Evolutionary conservation across 176 grass and related monocot species (phyloP), one percentile per base, ranked within the genome.

Genomic region (Cocos nucifera): DNA sequence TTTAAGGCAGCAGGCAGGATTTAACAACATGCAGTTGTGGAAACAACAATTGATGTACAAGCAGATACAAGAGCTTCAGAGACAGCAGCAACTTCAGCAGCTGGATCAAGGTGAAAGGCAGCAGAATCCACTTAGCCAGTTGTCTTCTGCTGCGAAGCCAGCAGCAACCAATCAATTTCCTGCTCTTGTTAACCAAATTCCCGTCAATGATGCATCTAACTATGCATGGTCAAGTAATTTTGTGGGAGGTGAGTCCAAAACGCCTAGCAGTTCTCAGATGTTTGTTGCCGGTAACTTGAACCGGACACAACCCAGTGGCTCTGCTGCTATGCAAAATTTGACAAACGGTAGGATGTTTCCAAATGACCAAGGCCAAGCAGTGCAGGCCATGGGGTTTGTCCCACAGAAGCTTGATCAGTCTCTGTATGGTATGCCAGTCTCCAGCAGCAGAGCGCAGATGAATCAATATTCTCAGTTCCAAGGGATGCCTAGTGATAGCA

Each of bases 31-130:
- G 69, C 76, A 77, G 58, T 63, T 69, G 19, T 80, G 73, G 77
- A 77, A 77, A 49, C 77, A 77, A 22, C 61, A 80, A 18, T 63
- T 85, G 72, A 61, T 79, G 35, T 56, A 71, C 50, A 79, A 53
- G 60, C 67, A 65, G 30, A 27, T 79, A 49, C 65, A 79, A 67
- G 60, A 75, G 48, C 57, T 71, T 52, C 73, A 67, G 26, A 63
- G 59, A 29, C 70, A 56, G 28, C 61, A 78, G n/a, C 82, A 79
- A 14, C 71, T 66, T 27, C 72, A 67, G 52, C 81, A 56, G 39
- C 58, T 53, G n/a, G 66, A 78, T 72, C 54, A 67, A 27, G 61
- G 59, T 71, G 53, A 55, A 65, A 73, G 61, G 51, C 50, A 64
- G 19, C 82, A 62, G 53, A 66, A 22, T 54, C 15, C 49, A 56